Base-by-base conservation (phyloP, 352 stramenopile species). In the Lagenidium giganteum region DNA sequence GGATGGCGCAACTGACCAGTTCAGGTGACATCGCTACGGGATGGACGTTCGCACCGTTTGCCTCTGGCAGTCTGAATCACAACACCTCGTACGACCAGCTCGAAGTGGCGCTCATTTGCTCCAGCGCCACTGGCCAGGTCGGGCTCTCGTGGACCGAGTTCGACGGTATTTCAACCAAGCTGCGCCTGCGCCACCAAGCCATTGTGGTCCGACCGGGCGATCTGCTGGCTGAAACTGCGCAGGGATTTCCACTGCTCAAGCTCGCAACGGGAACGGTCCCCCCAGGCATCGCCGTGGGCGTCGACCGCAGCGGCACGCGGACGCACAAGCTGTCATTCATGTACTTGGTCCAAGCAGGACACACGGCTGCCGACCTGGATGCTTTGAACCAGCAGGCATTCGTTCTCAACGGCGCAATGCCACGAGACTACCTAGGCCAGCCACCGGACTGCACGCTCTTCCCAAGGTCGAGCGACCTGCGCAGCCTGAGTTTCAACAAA, bases 71-170 rank as follows among this genome's bases (percentile, higher is more conserved):
- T 51, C 22, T 61, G 4, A 91, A 91, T 22, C 78, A 91, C 36
- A 86, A 88, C 34, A 17, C 58, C 3, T 49, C 31, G 1, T 70
- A 61, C 8, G 75, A 88, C 21, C 53, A 46, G 0, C 49, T 67
- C 4, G 62, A 80, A 12, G 52, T 57, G 0, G 39, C 51, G 5
- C 38, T 87, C 0, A 38, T 84, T 3, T 91, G 78, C 25, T 67
- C 65, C 0, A 62, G 50, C 2, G 32, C 43, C 5, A 49, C 40
- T 0, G 42, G 28, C 2, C 12, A 46, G 5, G 48, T 68, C 2
- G 78, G 70, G 4, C 11, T 87, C 7, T 27, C 83, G 5, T 91
- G 78, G 78, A 88, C 72, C 0, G 78, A 91, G 28, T 88, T 77
- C 28, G 75, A 91, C 30, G 78, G 75, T 0, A 66, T 80, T 20